Base-by-base conservation (phyloP, 169 alveolate species). In the Cryptosporidium parvum region DNA sequence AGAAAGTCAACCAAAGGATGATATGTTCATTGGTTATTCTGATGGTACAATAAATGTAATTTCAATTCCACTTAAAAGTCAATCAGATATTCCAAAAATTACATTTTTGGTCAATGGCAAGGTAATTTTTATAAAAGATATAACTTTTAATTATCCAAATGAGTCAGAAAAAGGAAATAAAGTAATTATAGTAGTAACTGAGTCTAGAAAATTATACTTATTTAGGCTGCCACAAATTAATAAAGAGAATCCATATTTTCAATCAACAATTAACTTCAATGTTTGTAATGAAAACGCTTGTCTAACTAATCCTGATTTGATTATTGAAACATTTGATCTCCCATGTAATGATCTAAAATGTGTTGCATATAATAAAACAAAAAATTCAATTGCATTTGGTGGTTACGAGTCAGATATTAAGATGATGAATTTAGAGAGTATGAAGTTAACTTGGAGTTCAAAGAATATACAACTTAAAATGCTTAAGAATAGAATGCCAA, bases 321-420 rank as follows among this genome's bases (percentile, higher is more conserved):
- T 80, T 7, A 65, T 80, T n/a, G 29, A 65, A 29, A 18, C 26
- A 26, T 2, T 65, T 14, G 52, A 45, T 3, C 51, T 80, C 8
- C 89, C 89, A n/a, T 69, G 89, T 10, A 62, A 62, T 33, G 44
- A 62, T 65, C 14, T 80, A 14, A 62, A 45, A 35, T 59, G 80
- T 44, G 69, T 45, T 35, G 62, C 89, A 18, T 80, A 80, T 14
- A 80, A 80, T 26, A 23, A 29, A 4, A 14, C 33, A 42, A 80
- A 59, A 7, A 80, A 80, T 80, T 80, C 80, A 5, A 65, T 80
- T 48, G 89, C 80, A 42, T 80, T 61, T 26, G 89, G 89, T 26
- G 89, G 89, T 3, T 80, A 61, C 42, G 89, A 80, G 12, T 62
- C 73, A 6, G 75, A 80, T 80, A 29, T 80, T n/a, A 80, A 65